Base-by-base conservation (phyloP, 2,329 filamentous ascomycete genomes). In the Aureobasidium sp. region DNA sequence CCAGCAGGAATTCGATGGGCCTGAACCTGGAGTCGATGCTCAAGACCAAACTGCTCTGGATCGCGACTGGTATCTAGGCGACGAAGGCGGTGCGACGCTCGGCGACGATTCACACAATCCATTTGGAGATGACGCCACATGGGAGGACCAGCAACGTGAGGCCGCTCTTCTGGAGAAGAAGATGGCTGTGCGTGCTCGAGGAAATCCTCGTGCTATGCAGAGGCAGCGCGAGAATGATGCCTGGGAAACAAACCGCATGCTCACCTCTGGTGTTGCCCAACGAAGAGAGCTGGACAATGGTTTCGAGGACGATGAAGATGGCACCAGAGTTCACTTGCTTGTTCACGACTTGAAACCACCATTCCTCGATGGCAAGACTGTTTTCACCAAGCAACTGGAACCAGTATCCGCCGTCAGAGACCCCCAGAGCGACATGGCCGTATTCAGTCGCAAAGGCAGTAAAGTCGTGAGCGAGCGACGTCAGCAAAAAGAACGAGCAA, bases 171-270 rank as follows among this genome's bases (percentile, higher is more conserved):
- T 86, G 9, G 90, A 95, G 74, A 94, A 90, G 80, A 94, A 94
- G 78, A 82, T 88, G 72, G 71, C 71, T 1, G 69, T 69, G 15
- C 63, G 72, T 10, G 65, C 63, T 3, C 65, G 67, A 29, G 67
- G 73, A 13, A 90, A 85, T 71, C 88, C 88, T 48, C 83, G 89
- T 56, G 87, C 87, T 64, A 82, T 90, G 63, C 91, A 96, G 75
- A 90, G 92, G 69, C 90, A 96, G 73, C 92, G 89, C 72, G 94
- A 99, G 71, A 92, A 94, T 47, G 94, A 99, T 75, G 93, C 92
- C 0, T 99, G 94, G 94, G 95, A 99, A 75, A 94, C 93, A 17
- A 99, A 99, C 73, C 89, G 94, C 63, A 97, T 99, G 94, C 82
- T 99, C 64, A 94, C 92, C 1, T 97, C 92, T 24, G 93, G 93